Conservation (phyloP, 257 asterid genomes). For the Solanum bulbocastanum region DNA sequence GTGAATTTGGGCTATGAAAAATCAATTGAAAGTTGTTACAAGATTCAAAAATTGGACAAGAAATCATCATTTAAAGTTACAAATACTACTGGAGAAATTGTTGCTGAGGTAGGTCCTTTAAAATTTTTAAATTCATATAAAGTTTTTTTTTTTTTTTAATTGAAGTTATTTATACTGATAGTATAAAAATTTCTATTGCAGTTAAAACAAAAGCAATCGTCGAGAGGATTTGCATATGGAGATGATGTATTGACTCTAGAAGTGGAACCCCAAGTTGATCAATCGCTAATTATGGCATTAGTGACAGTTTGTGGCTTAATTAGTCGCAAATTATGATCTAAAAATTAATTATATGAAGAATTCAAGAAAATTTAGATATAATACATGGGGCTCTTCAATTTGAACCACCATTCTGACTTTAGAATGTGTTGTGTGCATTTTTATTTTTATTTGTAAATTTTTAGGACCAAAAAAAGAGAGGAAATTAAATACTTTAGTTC, state of each 20-base stretch:
- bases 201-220: constrained; percentile 45
- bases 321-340: constrained; percentile 29
- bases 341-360: not conserved
- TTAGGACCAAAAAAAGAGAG: not conserved
- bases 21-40: constrained; percentile 15
- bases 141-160: not conserved
- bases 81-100: constrained; percentile 29
- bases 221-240: constrained; percentile 50
- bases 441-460: not conserved
- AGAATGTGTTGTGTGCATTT: not conserved
- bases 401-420: not conserved
- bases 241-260: constrained; percentile 57
- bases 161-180: not conserved
- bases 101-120: constrained; percentile 46
- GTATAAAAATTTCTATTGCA: constrained; percentile 7
- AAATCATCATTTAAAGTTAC: constrained; percentile 40
- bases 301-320: constrained; percentile 58
- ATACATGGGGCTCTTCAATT: not conserved
- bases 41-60: constrained; percentile 30
- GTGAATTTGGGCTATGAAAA: constrained; percentile 25
- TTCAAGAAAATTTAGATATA: not conserved
- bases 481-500: not conserved
- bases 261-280: constrained; percentile 61
- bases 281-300: constrained; percentile 56
- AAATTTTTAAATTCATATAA: not conserved